A percentile compares a stretch with the other conserved stretches of the same genome.
These are phyloP conservation scores for Phytophthora europaea DNA, from an alignment of 352 stramenopile genomes.

Conservation along the genomic window DNA sequence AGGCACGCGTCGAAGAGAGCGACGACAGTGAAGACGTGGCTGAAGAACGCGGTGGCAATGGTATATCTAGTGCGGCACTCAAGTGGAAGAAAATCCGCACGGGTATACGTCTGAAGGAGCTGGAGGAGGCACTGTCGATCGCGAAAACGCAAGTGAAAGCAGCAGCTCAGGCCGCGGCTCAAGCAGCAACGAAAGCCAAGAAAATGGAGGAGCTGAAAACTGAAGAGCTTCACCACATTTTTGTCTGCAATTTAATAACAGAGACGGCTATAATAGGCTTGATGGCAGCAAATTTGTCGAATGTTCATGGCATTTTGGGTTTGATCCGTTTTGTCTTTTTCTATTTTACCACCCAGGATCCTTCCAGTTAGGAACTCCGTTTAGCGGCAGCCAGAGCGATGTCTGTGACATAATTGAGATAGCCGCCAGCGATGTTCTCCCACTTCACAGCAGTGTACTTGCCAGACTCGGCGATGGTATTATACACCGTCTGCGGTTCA, in stretches of 20 bases:
- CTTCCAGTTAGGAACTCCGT: neutral
- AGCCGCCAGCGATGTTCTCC: neutral
- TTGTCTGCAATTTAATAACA: too few species aligned
- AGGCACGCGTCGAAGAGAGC: neutral
- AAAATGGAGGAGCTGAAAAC: neutral
- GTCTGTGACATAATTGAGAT: neutral
- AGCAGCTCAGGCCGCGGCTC: neutral
- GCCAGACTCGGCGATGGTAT: neutral
- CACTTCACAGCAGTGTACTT: neutral
- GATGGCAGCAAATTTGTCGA: too few species aligned
- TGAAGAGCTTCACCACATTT: too few species aligned
- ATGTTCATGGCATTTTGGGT: neutral
- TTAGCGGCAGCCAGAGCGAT: neutral
- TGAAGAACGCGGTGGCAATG: neutral
- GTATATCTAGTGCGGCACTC: neutral
- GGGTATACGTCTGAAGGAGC: neutral
- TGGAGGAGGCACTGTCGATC: neutral
- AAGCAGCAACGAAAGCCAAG: conserved; percentile 1
- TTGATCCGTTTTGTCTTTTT: neutral
- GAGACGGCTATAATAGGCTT: too few species aligned
- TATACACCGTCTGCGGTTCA: neutral
- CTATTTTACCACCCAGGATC: too few species aligned
- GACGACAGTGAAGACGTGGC: neutral
- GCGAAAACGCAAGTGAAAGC: neutral
- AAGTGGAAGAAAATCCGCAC: conserved; percentile 3